Evolutionary conservation across 306 rosid genomes (phyloP).

Genomic region (Geum urbanum): DNA sequence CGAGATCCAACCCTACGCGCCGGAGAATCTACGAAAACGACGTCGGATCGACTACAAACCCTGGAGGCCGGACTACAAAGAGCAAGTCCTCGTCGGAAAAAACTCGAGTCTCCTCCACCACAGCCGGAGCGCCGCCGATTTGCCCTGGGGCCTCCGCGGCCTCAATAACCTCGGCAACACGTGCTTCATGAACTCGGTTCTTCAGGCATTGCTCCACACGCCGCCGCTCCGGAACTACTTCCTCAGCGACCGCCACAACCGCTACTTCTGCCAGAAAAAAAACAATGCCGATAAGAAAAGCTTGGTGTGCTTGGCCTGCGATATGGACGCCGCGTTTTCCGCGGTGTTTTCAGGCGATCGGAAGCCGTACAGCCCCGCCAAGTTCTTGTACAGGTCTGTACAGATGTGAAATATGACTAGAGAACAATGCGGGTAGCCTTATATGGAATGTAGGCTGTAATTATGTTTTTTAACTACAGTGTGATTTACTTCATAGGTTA

Average conservation of each 20-base stretch:
- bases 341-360: slow-evolving; percentile 82
- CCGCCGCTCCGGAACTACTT: slow-evolving; percentile 89
- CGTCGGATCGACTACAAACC: slow-evolving; percentile 78
- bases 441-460: neutral
- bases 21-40: slow-evolving; percentile 80
- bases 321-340: slow-evolving; percentile 73
- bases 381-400: slow-evolving; percentile 73
- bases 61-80: slow-evolving; percentile 66
- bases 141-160: slow-evolving; percentile 84
- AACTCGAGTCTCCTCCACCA: slow-evolving; percentile 45
- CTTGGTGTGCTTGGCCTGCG: slow-evolving; percentile 78
- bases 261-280: slow-evolving; percentile 70
- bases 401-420: neutral
- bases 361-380: slow-evolving; percentile 85
- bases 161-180: slow-evolving; percentile 85
- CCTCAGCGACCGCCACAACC: slow-evolving; percentile 76
- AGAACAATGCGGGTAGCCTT: neutral
- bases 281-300: slow-evolving; percentile 32
- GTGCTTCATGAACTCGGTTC: slow-evolving; percentile 90
- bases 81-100: slow-evolving; percentile 45
- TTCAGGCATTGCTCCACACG: slow-evolving; percentile 89
- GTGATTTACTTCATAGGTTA: neutral
- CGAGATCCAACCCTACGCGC: slow-evolving; percentile 33
- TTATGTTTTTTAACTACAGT: neutral
- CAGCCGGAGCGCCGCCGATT: slow-evolving; percentile 22